Conservation (phyloP, 2,329 filamentous ascomycete species). For the Allantophomopsis cytisporea region DNA sequence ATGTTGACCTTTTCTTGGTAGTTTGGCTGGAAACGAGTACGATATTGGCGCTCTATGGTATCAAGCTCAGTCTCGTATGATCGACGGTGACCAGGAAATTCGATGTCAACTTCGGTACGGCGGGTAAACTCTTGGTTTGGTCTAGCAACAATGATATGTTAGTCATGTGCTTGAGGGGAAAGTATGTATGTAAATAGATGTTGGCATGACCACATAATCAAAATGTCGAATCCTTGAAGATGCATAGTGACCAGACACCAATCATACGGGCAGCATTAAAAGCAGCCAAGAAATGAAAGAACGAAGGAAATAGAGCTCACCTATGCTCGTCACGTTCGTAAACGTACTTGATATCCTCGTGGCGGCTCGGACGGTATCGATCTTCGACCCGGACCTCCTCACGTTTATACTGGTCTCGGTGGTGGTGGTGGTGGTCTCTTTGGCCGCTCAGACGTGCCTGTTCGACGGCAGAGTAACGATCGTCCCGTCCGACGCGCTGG, state of each 20-base stretch:
- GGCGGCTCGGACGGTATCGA: slow-evolving; percentile 56
- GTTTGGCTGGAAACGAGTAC: slow-evolving; percentile 41
- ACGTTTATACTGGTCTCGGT: too few species aligned
- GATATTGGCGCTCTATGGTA: slow-evolving; percentile 52
- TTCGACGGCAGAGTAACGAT: slow-evolving; percentile 67
- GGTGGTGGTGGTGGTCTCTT: too few species aligned
- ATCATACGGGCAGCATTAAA: too few species aligned
- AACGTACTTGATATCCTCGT: slow-evolving; percentile 38
- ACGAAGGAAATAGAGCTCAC: too few species aligned
- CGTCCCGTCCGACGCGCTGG: slow-evolving; percentile 94
- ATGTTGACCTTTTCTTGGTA: slow-evolving; percentile 43
- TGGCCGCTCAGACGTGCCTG: too few species aligned
- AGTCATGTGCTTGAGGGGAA: too few species aligned
- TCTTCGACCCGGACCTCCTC: slow-evolving; percentile 50
- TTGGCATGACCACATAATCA: too few species aligned
- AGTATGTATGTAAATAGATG: too few species aligned
- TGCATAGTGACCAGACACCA: too few species aligned
- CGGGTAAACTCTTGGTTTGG: slow-evolving; percentile 25
- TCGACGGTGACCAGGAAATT: slow-evolving; percentile 10
- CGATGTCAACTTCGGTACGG: slow-evolving; percentile 31
- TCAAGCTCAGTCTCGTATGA: slow-evolving; percentile 30
- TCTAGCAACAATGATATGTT: slow-evolving; percentile 6
- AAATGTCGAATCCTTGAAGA: too few species aligned
- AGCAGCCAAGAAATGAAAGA: too few species aligned
- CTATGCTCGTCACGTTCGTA: too few species aligned